Evolutionary conservation across 1,284 basidiomycete species (phyloP), one percentile per base, ranked within the genome.

Genomic region (Agroathelia rolfsii): DNA sequence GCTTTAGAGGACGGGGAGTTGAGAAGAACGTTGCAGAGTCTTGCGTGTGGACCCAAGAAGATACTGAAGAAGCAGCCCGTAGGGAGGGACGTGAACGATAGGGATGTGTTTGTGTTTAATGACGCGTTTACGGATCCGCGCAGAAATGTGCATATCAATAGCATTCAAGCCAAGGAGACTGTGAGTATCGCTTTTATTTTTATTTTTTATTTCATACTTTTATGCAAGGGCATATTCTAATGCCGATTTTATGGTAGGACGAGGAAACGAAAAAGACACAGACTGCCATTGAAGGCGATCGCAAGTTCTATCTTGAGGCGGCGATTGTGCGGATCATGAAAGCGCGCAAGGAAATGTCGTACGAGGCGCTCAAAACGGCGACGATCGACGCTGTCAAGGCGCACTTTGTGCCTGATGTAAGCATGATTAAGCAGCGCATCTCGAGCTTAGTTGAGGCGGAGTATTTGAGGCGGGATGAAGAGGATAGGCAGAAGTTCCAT

Each of bases 271-370:
- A 74, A 43, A 72, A 77, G 41, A 94, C 89, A 6, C 85, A 89
- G 47, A 71, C 70, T 11, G 72, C 81, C 24, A 89, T 97, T 25
- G 81, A 93, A 39, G 72, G 81, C 22, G 90, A 96, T 55, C 76
- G 94, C 38, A 81, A 84, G 40, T 72, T 82, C 40, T 76, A 83
- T 32, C 64, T 97, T 16, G 92, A 97, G 46, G 90, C 92, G 0
- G 90, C 92, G 5, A 93, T 96, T 43, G 90, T 95, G 22, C 77
- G 90, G 3, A 79, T 94, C 50, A 93, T 96, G 89, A 96, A 96
- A 55, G 78, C 76, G 3, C 73, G 76, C 46, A 95, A 93, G 60
- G 79, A 79, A 52, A 71, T 73, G 61, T 63, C 50, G 41, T 82
- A 82, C 48, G 84, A 89, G 56, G 71, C 76, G 47, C 64, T 94